A percentile compares a stretch with the other conserved stretches of the same genome.
These are phyloP conservation scores for Taphrina confusa DNA, from an alignment of 1,139 yeast genomes.

Conservation along the genomic window DNA sequence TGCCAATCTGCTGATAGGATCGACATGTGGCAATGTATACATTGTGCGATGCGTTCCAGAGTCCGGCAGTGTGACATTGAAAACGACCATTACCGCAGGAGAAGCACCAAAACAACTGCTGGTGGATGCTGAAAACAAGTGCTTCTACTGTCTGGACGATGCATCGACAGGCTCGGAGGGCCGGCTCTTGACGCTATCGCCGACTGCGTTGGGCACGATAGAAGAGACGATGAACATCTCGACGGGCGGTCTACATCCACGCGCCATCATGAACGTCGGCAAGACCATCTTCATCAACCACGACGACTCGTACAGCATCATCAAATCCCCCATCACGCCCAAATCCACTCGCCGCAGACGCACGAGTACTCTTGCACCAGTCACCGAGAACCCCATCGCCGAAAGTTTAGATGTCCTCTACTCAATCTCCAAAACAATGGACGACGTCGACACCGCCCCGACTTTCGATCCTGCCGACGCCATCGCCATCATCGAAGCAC, in stretches of 20 bases:
- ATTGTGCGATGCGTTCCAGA: conserved; percentile 12
- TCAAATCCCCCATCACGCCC: conserved; percentile 11
- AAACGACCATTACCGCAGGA: conserved; percentile 13
- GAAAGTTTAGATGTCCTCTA: conserved; percentile 20
- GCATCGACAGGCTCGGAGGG: not conserved
- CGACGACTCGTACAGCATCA: not conserved
- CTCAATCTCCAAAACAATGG: conserved; percentile 15
- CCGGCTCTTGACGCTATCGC: conserved; percentile 21
- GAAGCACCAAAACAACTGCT: conserved; percentile 5
- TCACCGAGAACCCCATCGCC: conserved; percentile 21
- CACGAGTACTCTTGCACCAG: conserved; percentile 13
- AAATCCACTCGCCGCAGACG: conserved; percentile 26
- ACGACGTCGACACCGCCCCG: not conserved
- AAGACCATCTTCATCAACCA: conserved; percentile 6
- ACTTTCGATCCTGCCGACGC: conserved; percentile 5
- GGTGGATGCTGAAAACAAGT: conserved; percentile 19
- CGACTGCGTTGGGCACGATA: conserved; percentile 28
- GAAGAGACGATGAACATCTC: conserved; percentile 5
- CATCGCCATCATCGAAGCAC: not conserved
- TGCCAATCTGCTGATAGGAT: conserved; percentile 13
- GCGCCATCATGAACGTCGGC: conserved; percentile 1
- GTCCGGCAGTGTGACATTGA: not conserved
- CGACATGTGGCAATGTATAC: conserved; percentile 11
- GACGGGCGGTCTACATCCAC: conserved; percentile 7
- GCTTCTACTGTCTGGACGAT: conserved; percentile 24